phyloP scores from a whole-genome alignment of 192 early-diverging fungal genomes.

The Entophlyctis luteolus region DNA sequence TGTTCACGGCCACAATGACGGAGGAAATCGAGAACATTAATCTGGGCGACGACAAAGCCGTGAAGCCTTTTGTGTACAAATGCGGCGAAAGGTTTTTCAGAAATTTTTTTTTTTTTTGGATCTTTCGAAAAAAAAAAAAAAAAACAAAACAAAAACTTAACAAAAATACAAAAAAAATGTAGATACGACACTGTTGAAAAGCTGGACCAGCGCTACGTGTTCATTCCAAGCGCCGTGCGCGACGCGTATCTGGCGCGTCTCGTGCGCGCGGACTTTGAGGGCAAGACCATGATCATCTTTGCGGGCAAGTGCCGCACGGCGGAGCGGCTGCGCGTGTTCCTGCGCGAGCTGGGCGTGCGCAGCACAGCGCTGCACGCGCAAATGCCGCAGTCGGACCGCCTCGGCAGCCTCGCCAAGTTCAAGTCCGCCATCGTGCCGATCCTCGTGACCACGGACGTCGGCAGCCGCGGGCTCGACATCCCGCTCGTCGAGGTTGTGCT shows the following conservation, averaged over 20 bases:
- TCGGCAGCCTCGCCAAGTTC: slow-evolving; percentile 90
- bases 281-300: slow-evolving; percentile 93
- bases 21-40: slow-evolving; percentile 73
- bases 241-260: slow-evolving; percentile 84
- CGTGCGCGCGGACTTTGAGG: slow-evolving; percentile 61
- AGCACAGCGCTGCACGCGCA: slow-evolving; percentile 88
- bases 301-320: slow-evolving; percentile 77
- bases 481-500: slow-evolving; percentile 87
- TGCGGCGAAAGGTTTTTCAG: slow-evolving; percentile 48
- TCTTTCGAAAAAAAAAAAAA: not conserved
- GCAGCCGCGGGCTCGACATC: slow-evolving; percentile 96
- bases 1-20: slow-evolving; percentile 98
- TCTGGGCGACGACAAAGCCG: slow-evolving; percentile 10
- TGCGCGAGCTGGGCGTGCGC: slow-evolving; percentile 86
- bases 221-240: slow-evolving; percentile 87
- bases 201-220: slow-evolving; percentile 83
- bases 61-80: slow-evolving; percentile 44
- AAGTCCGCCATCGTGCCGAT: slow-evolving; percentile 80
- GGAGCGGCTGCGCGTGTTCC: slow-evolving; percentile 78
- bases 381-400: slow-evolving; percentile 87
- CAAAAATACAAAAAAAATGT: not conserved
- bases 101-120: too few species aligned
- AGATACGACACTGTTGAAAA: slow-evolving; percentile 75
- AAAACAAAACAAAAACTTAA: not conserved
- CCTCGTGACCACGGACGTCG: slow-evolving; percentile 95